Conservation (phyloP, 2,329 filamentous ascomycete species). For the Phoma herbarum region DNA sequence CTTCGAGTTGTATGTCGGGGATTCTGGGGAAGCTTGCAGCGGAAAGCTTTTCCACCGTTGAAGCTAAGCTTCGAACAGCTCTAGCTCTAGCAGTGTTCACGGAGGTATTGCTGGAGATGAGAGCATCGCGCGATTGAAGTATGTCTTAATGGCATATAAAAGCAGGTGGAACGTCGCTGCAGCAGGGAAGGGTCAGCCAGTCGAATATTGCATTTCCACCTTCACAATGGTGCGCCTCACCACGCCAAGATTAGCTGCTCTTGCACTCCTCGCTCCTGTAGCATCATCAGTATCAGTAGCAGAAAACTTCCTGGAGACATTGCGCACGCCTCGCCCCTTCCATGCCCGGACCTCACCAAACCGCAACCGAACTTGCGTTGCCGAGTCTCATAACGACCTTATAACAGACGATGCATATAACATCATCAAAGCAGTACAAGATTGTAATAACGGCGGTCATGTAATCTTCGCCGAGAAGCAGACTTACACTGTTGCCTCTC, state of each 20-base stretch:
- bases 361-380: slow-evolving; percentile 28
- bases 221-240: slow-evolving; percentile 10
- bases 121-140: background rate
- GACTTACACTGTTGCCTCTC: slow-evolving; percentile 20
- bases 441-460: slow-evolving; percentile 26
- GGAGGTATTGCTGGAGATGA: background rate
- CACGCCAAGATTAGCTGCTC: slow-evolving; percentile 4
- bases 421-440: slow-evolving; percentile 19
- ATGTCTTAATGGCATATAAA: background rate
- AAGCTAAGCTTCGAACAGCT: slow-evolving; percentile 5
- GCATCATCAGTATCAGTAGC: slow-evolving; percentile 19
- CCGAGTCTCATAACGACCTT: slow-evolving; percentile 21
- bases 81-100: background rate
- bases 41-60: slow-evolving; percentile 20
- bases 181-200: background rate
- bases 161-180: background rate
- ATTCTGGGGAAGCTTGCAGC: slow-evolving; percentile 18
- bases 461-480: slow-evolving; percentile 22
- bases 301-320: slow-evolving; percentile 24
- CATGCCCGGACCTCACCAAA: slow-evolving; percentile 20
- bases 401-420: slow-evolving; percentile 18
- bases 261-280: slow-evolving; percentile 11
- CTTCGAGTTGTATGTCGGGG: slow-evolving; percentile 13
- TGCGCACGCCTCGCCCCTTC: slow-evolving; percentile 24
- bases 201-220: background rate